Evolutionary conservation across 495 filamentous ascomycete genomes (phyloP), one percentile per base, ranked within the genome.

Genomic region (Achaetomiella virescens): DNA sequence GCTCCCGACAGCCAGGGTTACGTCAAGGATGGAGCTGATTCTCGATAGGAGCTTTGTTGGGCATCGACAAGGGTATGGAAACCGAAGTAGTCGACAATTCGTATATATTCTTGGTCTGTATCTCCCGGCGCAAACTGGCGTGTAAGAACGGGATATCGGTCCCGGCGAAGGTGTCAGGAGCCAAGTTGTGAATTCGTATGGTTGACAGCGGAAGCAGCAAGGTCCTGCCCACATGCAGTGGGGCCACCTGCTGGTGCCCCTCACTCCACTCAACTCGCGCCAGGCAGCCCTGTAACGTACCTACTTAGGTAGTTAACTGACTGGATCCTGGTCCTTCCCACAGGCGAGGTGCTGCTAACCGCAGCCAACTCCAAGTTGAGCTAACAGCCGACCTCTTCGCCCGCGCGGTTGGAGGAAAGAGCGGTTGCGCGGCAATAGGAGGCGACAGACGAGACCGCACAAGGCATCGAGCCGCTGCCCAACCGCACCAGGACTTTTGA

Each of bases 201-300:
- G 27, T 31, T 31, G 27, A 31, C 20, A 25, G 35, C 33, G 20
- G 46, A 35, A 15, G 27, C 17, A 38, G 18, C 8, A 10, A n/a
- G n/a, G 10, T 27, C n/a, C 9, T 14, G 25, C 17, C 17, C 29
- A 53, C 50, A 22, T 24, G 37, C 17, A 35, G 40, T 21, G 25
- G 50, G 50, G 50, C 18, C 48, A 14, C 11, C 48, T 24, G 17
- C 22, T 38, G 12, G 36, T 51, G 48, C 48, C 35, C 48, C 48
- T 51, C 48, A 51, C 36, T 41, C 27, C 27, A 31, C 27, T 31
- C 27, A 4, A 31, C 27, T 31, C 27, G 5, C 27, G 27, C 27
- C 27, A 31, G 27, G 27, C 27, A 31, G 9, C 27, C 27, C 27
- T 31, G 27, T 31, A 4, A n/a, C n/a, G n/a, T n/a, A n/a, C n/a